A percentile compares a stretch with the other conserved stretches of the same genome.
These are phyloP conservation scores for Stephania cephalantha DNA, from an alignment of 164 flowering plant species.

Conservation along the genomic window DNA sequence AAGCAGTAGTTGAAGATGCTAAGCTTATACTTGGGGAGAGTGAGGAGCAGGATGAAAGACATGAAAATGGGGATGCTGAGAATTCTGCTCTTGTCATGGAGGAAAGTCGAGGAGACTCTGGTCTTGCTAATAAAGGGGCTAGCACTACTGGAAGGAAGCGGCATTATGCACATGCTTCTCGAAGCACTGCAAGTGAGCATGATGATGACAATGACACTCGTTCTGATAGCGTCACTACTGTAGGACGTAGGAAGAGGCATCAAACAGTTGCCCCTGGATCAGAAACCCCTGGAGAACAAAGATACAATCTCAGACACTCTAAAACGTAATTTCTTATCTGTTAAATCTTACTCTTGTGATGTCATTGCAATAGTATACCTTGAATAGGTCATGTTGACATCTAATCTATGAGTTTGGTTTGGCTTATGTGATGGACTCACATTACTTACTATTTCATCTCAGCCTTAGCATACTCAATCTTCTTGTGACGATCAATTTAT, in stretches of 20 bases:
- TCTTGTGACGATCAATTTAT: too few relatives aligned
- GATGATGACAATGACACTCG: conserved; percentile 55
- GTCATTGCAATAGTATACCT: too few relatives aligned
- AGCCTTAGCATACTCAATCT: too few relatives aligned
- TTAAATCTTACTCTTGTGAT: too few relatives aligned
- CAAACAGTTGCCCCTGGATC: conserved; percentile 37
- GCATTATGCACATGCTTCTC: conserved; percentile 30
- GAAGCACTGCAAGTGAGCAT: conserved; percentile 42
- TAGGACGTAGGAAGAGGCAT: conserved; percentile 60
- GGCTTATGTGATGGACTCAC: too few relatives aligned
- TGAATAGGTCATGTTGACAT: too few relatives aligned
- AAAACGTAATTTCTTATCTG: conserved; percentile 36
- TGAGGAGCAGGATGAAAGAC: conserved; percentile 19
- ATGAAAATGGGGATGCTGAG: conserved; percentile 17
- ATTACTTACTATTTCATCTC: too few relatives aligned
- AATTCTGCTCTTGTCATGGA: conserved; percentile 28
- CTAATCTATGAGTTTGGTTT: too few relatives aligned
- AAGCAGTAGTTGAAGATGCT: conserved; percentile 59
- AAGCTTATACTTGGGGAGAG: conserved; percentile 37
- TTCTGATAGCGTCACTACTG: conserved; percentile 56
- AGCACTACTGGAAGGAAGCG: conserved; percentile 40
- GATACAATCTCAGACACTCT: conserved; percentile 76
- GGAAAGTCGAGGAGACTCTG: conserved; percentile 33
- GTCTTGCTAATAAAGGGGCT: conserved; percentile 19
- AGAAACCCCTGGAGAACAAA: conserved; percentile 49